phyloP scores from a whole-genome alignment of 192 early-diverging fungal genomes.

The Linnemannia schmuckeri region DNA sequence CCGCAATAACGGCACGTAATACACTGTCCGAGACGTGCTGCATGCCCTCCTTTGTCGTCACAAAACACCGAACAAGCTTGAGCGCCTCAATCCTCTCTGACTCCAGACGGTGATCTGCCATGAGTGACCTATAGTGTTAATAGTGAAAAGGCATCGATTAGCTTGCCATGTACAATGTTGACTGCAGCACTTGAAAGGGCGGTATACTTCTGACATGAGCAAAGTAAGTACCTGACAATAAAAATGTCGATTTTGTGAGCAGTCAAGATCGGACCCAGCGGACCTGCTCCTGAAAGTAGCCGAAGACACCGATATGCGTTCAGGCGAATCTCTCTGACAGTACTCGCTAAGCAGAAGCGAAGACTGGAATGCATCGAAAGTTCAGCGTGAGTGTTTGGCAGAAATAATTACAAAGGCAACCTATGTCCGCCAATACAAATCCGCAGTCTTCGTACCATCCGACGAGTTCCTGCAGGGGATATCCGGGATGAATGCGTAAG shows the following conservation, averaged over 20 bases:
- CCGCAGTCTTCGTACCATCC: conserved; percentile 21
- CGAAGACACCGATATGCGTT: conserved; percentile 73
- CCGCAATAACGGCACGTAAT: conserved; percentile 78
- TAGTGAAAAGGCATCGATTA: not conserved
- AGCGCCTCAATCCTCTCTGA: conserved; percentile 84
- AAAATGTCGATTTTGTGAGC: conserved; percentile 77
- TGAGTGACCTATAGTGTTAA: conserved; percentile 56
- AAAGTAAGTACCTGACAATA: conserved; percentile 69
- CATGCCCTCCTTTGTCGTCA: conserved; percentile 75
- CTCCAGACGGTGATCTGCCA: conserved; percentile 73
- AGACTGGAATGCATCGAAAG: conserved; percentile 45
- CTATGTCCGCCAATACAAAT: not conserved
- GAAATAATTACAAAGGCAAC: not conserved
- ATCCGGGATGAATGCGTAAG: conserved; percentile 40
- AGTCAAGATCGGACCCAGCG: conserved; percentile 61
- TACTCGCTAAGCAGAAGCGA: conserved; percentile 62
- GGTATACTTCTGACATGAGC: not conserved
- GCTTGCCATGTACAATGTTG: not conserved
- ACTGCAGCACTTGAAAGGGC: not conserved
- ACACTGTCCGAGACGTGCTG: conserved; percentile 71
- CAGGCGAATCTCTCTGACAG: conserved; percentile 71
- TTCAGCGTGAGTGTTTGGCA: too few species aligned
- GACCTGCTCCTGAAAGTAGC: conserved; percentile 62
- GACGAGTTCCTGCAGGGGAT: conserved; percentile 46
- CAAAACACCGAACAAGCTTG: conserved; percentile 76